Percentiles rank a stretch among this genome's conserved stretches.
Evolutionary conservation across 2,329 filamentous ascomycete species (phyloP).

Genomic region (Pseudonectria foliicola): DNA sequence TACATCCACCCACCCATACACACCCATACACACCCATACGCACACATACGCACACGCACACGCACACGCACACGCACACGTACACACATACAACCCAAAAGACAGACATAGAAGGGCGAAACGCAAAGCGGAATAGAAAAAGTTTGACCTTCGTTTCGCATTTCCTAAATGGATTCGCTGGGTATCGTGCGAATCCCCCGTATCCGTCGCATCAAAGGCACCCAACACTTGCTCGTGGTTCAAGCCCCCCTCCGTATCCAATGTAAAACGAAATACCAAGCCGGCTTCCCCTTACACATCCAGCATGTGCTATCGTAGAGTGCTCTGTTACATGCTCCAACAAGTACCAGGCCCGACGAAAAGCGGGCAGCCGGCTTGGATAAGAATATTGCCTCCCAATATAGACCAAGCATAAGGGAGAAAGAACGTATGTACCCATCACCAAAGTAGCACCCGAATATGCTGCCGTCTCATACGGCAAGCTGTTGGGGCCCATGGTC

Average conservation of each 20-base stretch:
- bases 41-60: too few species aligned
- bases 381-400: conserved; percentile 11
- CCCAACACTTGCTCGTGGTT: too few species aligned
- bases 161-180: conserved; percentile 10
- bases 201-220: background rate
- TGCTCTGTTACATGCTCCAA: too few species aligned
- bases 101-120: conserved; percentile 1
- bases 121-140: conserved; percentile 13
- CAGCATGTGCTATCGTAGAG: too few species aligned
- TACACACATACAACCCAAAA: too few species aligned
- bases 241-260: too few species aligned
- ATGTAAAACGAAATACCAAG: too few species aligned
- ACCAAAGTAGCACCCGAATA: conserved; percentile 1
- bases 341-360: too few species aligned
- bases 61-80: too few species aligned
- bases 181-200: conserved; percentile 18
- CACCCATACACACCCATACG: too few species aligned
- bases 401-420: conserved; percentile 14
- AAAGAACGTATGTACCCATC: conserved; percentile 15
- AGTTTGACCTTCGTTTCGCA: conserved; percentile 12
- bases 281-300: too few species aligned
- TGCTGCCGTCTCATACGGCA: conserved; percentile 35
- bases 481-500: conserved; percentile 50
- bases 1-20: too few species aligned
- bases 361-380: conserved; percentile 6